Conservation (phyloP, 768 basidiomycete species). For the Tephrocybe sp. region DNA sequence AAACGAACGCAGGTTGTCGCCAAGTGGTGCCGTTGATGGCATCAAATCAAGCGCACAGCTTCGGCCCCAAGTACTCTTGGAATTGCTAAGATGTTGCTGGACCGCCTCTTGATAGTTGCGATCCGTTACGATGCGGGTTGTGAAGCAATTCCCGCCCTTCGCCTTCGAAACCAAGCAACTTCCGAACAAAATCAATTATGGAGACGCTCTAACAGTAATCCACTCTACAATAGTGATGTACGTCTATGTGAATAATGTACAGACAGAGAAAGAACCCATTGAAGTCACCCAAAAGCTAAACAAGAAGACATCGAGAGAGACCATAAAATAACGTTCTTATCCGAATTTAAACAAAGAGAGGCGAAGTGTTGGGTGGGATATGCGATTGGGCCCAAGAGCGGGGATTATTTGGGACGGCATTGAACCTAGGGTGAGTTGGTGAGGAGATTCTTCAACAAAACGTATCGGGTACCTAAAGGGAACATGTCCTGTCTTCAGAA, state of each 20-base stretch:
- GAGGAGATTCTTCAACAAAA: not conserved
- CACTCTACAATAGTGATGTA: constrained; percentile 13
- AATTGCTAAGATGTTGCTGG: not conserved
- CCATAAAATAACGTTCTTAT: too few species aligned
- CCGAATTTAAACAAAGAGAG: too few species aligned
- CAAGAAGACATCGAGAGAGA: constrained; percentile 8
- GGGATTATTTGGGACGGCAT: constrained; percentile 4
- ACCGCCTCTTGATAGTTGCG: too few species aligned
- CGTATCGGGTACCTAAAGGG: constrained; percentile 10
- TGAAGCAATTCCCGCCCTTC: too few species aligned
- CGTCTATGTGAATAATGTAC: not conserved
- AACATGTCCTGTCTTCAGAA: constrained; percentile 9
- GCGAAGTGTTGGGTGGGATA: not conserved
- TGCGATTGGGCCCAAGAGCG: constrained; percentile 9
- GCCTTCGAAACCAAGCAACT: not conserved
- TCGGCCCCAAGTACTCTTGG: not conserved
- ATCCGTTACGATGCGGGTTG: too few species aligned
- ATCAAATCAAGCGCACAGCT: constrained; percentile 2
- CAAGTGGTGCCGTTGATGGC: constrained; percentile 6
- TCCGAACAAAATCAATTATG: constrained; percentile 1
- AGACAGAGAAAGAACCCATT: too few species aligned
- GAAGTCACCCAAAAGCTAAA: not conserved
- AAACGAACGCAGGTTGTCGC: constrained; percentile 9
- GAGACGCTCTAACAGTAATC: constrained; percentile 1
- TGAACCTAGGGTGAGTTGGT: constrained; percentile 6